Base-by-base conservation (phyloP, 257 asterid genomes). In the Jasminum sambac region DNA sequence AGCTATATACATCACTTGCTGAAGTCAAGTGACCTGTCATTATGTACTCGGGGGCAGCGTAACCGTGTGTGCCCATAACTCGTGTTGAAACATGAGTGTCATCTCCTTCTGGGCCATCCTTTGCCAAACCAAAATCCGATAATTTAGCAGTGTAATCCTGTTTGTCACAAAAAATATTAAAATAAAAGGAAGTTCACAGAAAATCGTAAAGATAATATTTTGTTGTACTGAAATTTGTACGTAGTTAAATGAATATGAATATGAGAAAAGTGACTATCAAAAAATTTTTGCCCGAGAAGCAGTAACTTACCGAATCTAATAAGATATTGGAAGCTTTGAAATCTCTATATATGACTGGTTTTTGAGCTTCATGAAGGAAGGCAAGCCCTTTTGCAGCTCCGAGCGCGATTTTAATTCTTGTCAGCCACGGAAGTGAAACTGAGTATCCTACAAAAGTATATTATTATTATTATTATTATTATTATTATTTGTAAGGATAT, bases 1-100 rank as follows among this genome's bases (percentile, higher is more conserved):
- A 62, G 11, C 66, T 62, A 6, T 62, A 62, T 16, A 62, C 66
- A 2, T 62, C 66, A 26, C 66, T 62, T 62, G 66, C 66, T 25
- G 66, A 41, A 1, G 66, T 62, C 41, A 62, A 30, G 19, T 62
- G 66, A 62, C 66, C 66, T 62, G 66, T 62, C 66, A 62, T 25
- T 11, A 36, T 13, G 23, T 36, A 62, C 66, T 26, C 41, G 7
- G 62, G 62, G 1, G 62, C 62, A 55, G 62, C 62, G 9, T 55
- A 55, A 55, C 62, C 62, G 0, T 25, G 42, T 11, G 42, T 62
- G 11, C 42, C 39, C 41, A 62, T 25, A 62, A 62, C 66, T 17
- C 66, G 39, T 0, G 39, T 62, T 25, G 39, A 62, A 19, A 36
- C 39, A 5, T 62, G 42, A 9, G 66, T 62, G 8, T 62, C 42